A percentile compares a stretch with the other conserved stretches of the same genome.
Evolutionary conservation across 2,329 filamentous ascomycete genomes (phyloP).

Genomic region (Aspergillus candidus): DNA sequence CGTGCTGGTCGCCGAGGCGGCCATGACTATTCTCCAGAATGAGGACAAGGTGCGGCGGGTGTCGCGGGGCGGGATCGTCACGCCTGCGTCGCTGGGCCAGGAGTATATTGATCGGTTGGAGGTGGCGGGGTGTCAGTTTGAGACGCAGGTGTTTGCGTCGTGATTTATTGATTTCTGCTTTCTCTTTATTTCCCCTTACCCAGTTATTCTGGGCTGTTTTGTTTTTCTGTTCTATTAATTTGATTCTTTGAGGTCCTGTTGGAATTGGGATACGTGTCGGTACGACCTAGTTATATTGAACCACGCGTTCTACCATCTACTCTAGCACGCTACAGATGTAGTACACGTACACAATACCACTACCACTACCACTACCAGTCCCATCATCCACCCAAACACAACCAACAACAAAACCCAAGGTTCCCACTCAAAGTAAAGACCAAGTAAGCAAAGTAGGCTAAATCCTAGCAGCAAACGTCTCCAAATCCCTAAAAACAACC

Average conservation of each 20-base stretch:
- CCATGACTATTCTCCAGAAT: constrained; percentile 39
- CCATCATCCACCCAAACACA: too few species aligned
- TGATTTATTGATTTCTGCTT: constrained; percentile 17
- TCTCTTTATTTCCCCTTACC: not conserved
- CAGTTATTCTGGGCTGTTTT: too few species aligned
- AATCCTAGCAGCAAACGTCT: constrained; percentile 4
- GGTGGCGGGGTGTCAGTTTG: constrained; percentile 38
- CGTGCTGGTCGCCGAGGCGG: constrained; percentile 40
- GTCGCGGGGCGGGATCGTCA: constrained; percentile 44
- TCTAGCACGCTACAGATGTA: too few species aligned
- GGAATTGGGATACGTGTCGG: too few species aligned
- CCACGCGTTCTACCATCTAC: too few species aligned
- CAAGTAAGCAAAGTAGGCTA: not conserved
- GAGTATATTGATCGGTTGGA: constrained; percentile 42
- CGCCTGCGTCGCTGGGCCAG: constrained; percentile 44
- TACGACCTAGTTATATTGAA: too few species aligned
- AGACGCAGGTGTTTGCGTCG: constrained; percentile 32
- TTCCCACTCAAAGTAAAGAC: not conserved
- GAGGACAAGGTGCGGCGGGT: constrained; percentile 37
- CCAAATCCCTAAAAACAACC: constrained; percentile 42
- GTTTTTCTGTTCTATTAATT: not conserved
- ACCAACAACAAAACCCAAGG: not conserved
- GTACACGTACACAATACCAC: too few species aligned
- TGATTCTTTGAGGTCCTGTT: too few species aligned
- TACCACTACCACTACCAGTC: too few species aligned